Base-by-base conservation (phyloP, 164 flowering plant species). In the Santalum album region DNA sequence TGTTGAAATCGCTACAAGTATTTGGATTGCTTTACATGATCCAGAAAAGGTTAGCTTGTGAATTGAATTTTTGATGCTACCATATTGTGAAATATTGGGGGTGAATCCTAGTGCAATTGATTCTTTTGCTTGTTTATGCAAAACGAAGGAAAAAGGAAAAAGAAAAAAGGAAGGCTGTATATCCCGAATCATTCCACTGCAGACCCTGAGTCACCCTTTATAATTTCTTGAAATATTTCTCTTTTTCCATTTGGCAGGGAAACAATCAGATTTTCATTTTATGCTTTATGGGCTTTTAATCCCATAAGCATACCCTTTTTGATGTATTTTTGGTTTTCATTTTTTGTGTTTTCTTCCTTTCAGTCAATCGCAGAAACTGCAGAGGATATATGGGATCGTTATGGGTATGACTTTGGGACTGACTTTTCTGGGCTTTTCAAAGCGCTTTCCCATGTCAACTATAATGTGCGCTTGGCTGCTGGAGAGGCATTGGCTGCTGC, bases 1-100 rank as follows among this genome's bases (percentile, higher is more conserved):
- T 78, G 78, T 77, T 54, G 87, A 84, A 47, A 75, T 90, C 68
- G 97, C 90, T 29, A 87, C 96, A 53, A 72, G 85, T 74, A 78
- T 94, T 62, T 94, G 99, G 99, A 82, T 94, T 68, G 95, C 99
- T 44, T 69, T 87, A 49, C 97, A 94, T 73, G 99, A 94, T 69
- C 77, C 83, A 12, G 96, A 90, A 44, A 94, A 94, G 97, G 99
- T 90, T 22, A 36, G 26, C 39, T 29, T 35, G 12, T 34, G 27
- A 11, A 36, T 22, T 52, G 10, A 42, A 32, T 44, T 5, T 3
- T 35, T 22, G 16, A 5, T 6, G 20, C 11, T 12, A 52, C 4
- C 22, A 14, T 45, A 10, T 49, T 38, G 24, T 25, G n/a, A 25
- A 49, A 25, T n/a, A n/a, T n/a, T n/a, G n/a, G n/a, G n/a, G n/a